phyloP scores from a whole-genome alignment of 257 asterid genomes.

The Salvia splendens region DNA sequence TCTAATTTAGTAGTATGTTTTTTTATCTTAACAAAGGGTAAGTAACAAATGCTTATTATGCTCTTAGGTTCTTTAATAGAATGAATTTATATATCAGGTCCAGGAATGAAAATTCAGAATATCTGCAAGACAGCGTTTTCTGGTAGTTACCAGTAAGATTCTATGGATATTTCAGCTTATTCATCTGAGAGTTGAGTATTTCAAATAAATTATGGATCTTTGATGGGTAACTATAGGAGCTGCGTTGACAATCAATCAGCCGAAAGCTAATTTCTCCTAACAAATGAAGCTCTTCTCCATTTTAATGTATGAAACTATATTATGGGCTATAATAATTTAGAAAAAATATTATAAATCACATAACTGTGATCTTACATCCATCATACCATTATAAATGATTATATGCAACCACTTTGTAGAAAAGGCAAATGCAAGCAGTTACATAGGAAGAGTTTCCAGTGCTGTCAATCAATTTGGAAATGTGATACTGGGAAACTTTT shows the following conservation, averaged over 20 bases:
- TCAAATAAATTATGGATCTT: slow-evolving; percentile 10
- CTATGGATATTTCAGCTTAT: slow-evolving; percentile 13
- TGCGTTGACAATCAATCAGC: slow-evolving; percentile 7
- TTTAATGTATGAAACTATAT: background rate
- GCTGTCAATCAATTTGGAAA: slow-evolving; percentile 3
- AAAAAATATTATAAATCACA: background rate
- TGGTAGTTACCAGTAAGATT: slow-evolving; percentile 8
- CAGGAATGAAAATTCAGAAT: slow-evolving; percentile 10
- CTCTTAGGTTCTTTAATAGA: background rate
- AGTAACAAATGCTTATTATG: background rate
- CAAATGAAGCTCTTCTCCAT: slow-evolving; percentile 8
- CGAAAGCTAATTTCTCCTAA: slow-evolving; percentile 4
- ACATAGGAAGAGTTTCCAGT: background rate
- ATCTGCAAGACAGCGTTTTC: background rate
- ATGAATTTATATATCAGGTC: background rate
- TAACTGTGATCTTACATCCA: slow-evolving; percentile 14
- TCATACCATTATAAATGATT: background rate
- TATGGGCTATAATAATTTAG: background rate
- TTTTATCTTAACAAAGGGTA: background rate
- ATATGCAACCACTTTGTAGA: slow-evolving; percentile 9
- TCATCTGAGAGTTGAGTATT: background rate
- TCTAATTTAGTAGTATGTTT: background rate
- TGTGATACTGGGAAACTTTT: background rate
- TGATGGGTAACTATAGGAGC: background rate
- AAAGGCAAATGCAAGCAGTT: slow-evolving; percentile 10